Percentiles rank a stretch among this genome's conserved stretches.
These are phyloP conservation scores for Physcomitrium patens DNA, from an alignment of 225 moss, liverwort and hornwort species.

Conservation along the genomic window DNA sequence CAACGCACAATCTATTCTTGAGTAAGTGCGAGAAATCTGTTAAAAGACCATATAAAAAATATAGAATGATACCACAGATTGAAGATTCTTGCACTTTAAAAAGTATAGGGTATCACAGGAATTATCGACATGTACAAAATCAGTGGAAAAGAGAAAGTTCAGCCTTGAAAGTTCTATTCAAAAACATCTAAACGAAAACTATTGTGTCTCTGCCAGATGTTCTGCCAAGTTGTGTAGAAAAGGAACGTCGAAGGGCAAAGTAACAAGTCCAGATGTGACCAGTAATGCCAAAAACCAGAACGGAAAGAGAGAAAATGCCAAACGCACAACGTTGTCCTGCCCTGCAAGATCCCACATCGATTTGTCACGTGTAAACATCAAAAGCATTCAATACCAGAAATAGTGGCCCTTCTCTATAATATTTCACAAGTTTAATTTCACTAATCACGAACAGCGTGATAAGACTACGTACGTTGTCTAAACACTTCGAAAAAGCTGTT, in stretches of 20 bases:
- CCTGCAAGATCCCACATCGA: slow-evolving; percentile 43
- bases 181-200: slow-evolving; percentile 13
- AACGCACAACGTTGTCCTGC: slow-evolving; percentile 51
- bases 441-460: slow-evolving; percentile 2
- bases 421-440: not conserved
- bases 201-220: slow-evolving; percentile 38
- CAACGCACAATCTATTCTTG: not conserved
- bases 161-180: slow-evolving; percentile 4
- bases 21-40: not conserved
- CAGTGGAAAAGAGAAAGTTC: not conserved
- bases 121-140: slow-evolving; percentile 5
- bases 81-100: not conserved
- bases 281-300: slow-evolving; percentile 50
- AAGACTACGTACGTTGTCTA: not conserved
- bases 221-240: slow-evolving; percentile 41
- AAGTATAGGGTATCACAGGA: slow-evolving; percentile 4
- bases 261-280: slow-evolving; percentile 47
- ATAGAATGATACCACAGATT: not conserved
- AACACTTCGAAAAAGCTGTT: not conserved
- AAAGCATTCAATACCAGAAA: slow-evolving; percentile 9
- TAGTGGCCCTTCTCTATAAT: not conserved
- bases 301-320: slow-evolving; percentile 46
- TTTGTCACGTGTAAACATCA: slow-evolving; percentile 7
- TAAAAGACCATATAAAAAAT: not conserved
- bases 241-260: slow-evolving; percentile 53